These are phyloP conservation scores for Alliaria petiolata DNA, from an alignment of 345 rosid species.

Conservation along the genomic window DNA sequence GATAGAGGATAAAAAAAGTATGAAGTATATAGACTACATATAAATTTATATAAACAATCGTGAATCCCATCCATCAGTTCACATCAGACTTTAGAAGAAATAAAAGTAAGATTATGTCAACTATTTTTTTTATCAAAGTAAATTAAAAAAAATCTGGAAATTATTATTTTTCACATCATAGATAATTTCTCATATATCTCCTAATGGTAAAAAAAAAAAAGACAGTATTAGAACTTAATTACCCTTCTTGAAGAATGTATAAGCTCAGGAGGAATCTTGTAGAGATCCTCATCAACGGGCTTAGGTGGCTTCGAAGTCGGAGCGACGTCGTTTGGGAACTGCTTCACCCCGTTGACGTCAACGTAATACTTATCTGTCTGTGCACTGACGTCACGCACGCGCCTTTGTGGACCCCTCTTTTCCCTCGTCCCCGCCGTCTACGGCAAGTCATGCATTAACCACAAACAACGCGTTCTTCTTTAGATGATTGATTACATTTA, in stretches of 20 bases:
- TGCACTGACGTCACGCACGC: slow-evolving; percentile 53
- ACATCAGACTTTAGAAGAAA: background rate
- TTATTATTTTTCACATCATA: too few relatives aligned
- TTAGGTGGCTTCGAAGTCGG: slow-evolving; percentile 38
- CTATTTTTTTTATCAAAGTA: too few relatives aligned
- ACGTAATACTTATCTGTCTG: slow-evolving; percentile 11
- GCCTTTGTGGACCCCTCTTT: slow-evolving; percentile 43
- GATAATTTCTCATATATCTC: too few relatives aligned
- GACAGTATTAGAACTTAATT: background rate
- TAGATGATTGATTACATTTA: background rate
- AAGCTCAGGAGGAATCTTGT: slow-evolving; percentile 82
- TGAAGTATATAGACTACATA: too few relatives aligned
- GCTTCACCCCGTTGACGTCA: slow-evolving; percentile 32
- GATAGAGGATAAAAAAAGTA: background rate
- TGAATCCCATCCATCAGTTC: background rate
- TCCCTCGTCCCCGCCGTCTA: slow-evolving; percentile 43
- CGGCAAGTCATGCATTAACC: slow-evolving; percentile 20
- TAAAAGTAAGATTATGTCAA: background rate
- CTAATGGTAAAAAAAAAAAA: background rate
- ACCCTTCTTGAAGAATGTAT: slow-evolving; percentile 62
- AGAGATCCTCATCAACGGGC: slow-evolving; percentile 88
- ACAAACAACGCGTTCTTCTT: slow-evolving; percentile 11
- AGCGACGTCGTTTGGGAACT: slow-evolving; percentile 20
- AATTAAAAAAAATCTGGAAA: too few relatives aligned
- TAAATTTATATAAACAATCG: too few relatives aligned